Percentiles rank a stretch among this genome's conserved stretches.
phyloP scores from a whole-genome alignment of 192 early-diverging fungal species.

The Coemansia sp. region DNA sequence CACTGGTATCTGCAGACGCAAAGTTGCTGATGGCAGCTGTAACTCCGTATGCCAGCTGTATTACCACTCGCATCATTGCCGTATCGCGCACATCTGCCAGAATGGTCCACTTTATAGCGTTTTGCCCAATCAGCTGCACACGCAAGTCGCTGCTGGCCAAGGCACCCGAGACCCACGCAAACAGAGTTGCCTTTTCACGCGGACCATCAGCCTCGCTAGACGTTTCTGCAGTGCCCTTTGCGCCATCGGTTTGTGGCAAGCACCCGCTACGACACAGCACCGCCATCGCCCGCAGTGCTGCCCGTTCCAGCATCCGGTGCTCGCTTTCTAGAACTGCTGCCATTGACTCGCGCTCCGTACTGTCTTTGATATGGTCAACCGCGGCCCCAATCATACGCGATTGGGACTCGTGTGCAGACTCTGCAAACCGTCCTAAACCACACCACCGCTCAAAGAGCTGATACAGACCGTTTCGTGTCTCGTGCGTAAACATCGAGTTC shows the following conservation, averaged over 20 bases:
- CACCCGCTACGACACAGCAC: slow-evolving; percentile 58
- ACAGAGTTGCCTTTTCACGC: slow-evolving; percentile 39
- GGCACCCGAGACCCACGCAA: slow-evolving; percentile 48
- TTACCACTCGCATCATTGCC: slow-evolving; percentile 37
- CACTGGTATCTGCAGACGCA: neutral
- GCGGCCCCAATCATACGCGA: slow-evolving; percentile 63
- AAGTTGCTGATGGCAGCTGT: slow-evolving; percentile 24
- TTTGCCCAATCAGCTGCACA: slow-evolving; percentile 38
- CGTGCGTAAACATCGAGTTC: slow-evolving; percentile 66
- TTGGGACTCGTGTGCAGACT: slow-evolving; percentile 60
- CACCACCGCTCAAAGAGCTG: slow-evolving; percentile 91
- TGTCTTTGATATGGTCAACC: slow-evolving; percentile 72
- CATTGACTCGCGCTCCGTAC: slow-evolving; percentile 61
- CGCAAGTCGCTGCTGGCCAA: slow-evolving; percentile 23
- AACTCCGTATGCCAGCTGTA: slow-evolving; percentile 45
- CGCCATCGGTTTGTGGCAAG: neutral
- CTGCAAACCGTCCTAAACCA: slow-evolving; percentile 68
- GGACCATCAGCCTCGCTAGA: slow-evolving; percentile 36
- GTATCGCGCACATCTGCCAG: slow-evolving; percentile 21
- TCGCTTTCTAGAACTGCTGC: slow-evolving; percentile 74
- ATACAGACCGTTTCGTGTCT: slow-evolving; percentile 74
- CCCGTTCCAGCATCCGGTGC: slow-evolving; percentile 68
- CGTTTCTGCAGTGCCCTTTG: slow-evolving; percentile 2
- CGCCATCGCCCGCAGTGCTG: slow-evolving; percentile 86
- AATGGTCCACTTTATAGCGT: slow-evolving; percentile 45